phyloP scores from a whole-genome alignment of 75 land plant genomes.

The Larix kaempferi region DNA sequence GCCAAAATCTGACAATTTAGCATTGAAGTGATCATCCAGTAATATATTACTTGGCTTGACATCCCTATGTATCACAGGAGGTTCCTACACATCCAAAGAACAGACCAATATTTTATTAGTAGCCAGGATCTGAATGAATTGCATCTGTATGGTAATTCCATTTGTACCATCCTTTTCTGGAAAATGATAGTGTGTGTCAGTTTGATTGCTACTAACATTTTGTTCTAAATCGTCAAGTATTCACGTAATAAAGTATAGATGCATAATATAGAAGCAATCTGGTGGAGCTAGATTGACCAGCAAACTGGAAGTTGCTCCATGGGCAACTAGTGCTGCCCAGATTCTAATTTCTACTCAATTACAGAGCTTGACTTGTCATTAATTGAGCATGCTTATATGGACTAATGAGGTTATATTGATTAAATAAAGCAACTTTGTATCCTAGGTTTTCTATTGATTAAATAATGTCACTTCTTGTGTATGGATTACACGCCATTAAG shows the following conservation, averaged over 20 bases:
- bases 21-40: conserved; percentile 31
- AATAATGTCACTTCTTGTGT: not conserved
- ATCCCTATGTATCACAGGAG: conserved; percentile 35
- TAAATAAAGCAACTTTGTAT: not conserved
- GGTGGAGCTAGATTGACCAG: no score
- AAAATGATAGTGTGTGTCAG: not conserved
- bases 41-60: conserved; percentile 36
- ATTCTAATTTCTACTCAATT: not conserved
- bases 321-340: not conserved
- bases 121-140: not conserved
- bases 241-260: no score
- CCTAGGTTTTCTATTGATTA: not conserved
- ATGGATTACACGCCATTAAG: not conserved
- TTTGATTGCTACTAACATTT: not conserved
- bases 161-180: not conserved
- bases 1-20: conserved; percentile 41
- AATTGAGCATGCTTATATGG: not conserved
- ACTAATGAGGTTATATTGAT: not conserved
- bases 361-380: not conserved
- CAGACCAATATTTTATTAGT: not conserved
- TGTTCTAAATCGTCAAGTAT: not conserved
- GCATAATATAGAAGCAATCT: no score
- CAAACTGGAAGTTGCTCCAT: not conserved
- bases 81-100: conserved; percentile 25
- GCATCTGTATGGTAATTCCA: not conserved